phyloP scores from a whole-genome alignment of 305 asterid genomes.

The Rubia tinctorum region DNA sequence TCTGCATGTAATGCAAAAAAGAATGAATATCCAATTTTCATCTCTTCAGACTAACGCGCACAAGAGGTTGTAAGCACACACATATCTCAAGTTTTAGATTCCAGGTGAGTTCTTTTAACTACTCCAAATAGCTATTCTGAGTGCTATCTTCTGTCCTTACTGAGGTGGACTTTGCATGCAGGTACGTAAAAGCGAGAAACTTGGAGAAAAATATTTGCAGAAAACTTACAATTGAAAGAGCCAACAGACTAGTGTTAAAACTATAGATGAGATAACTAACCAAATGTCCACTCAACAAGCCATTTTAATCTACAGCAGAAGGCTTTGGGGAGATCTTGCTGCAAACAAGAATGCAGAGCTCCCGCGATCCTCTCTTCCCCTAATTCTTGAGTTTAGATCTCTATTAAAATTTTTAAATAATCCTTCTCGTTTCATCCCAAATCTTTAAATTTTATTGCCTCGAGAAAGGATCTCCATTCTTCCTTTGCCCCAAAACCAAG shows the following conservation, averaged over 20 bases:
- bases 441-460: constrained; percentile 1
- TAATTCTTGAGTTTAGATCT: constrained; percentile 2
- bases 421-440: constrained; percentile 2
- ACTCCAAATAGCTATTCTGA: background rate
- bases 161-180: background rate
- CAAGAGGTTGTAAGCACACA: too few species aligned
- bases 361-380: constrained; percentile 16
- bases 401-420: background rate
- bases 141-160: background rate
- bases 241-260: too few species aligned
- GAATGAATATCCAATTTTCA: background rate
- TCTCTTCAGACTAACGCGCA: too few species aligned
- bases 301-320: background rate
- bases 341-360: constrained; percentile 7
- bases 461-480: constrained; percentile 10
- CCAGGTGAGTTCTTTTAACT: background rate
- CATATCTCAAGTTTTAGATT: background rate
- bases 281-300: background rate
- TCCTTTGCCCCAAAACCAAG: constrained; percentile 1
- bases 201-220: background rate
- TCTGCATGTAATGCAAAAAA: background rate
- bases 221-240: background rate
- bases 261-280: background rate
- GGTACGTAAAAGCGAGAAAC: background rate
- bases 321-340: constrained; percentile 18